A percentile compares a stretch with the other conserved stretches of the same genome.
These are phyloP conservation scores for Hylodesmum podocarpum DNA, from an alignment of 306 rosid species.

Conservation along the genomic window DNA sequence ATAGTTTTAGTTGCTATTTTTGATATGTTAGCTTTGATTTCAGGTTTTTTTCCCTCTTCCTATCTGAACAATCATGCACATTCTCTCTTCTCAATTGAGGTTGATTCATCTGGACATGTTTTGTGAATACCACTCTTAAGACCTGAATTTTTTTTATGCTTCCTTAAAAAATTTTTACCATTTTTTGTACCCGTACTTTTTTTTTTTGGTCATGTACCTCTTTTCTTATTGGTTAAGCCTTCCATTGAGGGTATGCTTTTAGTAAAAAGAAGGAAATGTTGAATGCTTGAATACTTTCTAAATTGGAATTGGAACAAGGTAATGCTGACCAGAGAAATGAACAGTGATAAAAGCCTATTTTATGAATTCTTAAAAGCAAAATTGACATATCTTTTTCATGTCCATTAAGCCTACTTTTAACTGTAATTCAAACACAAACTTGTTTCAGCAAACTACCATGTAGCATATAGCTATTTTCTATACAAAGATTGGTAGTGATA, in stretches of 20 bases:
- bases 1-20: not conserved
- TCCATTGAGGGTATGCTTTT: not conserved
- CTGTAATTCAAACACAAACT: no score
- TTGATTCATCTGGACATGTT: conserved; percentile 1
- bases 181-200: not conserved
- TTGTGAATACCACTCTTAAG: conserved; percentile 1
- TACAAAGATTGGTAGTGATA: not conserved
- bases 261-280: conserved; percentile 12
- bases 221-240: not conserved
- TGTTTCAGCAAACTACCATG: conserved; percentile 19
- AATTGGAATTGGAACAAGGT: not conserved
- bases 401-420: no score
- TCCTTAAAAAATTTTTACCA: not conserved
- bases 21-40: not conserved
- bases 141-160: not conserved
- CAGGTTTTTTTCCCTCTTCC: not conserved
- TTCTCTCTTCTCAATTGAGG: conserved; percentile 1
- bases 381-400: not conserved
- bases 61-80: not conserved
- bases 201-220: not conserved
- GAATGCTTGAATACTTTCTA: not conserved
- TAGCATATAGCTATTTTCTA: conserved; percentile 15
- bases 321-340: not conserved
- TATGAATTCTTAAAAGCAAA: not conserved
- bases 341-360: not conserved